A percentile compares a stretch with the other conserved stretches of the same genome.
Conservation (phyloP, 495 filamentous ascomycete genomes). For the Penicillium nucicola region DNA sequence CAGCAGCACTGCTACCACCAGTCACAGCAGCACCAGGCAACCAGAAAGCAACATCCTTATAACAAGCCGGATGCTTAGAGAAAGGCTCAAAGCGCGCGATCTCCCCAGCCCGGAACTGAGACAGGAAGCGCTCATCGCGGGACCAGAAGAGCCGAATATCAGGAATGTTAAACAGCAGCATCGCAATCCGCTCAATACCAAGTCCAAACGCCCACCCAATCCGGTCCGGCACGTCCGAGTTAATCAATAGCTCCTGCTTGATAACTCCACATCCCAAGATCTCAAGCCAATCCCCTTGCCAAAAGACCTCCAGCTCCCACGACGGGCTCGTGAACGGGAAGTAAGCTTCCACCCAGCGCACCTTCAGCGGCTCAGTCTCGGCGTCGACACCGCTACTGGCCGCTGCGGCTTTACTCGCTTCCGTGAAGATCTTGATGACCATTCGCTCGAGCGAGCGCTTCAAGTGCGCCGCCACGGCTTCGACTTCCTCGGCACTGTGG, state of each 20-base stretch:
- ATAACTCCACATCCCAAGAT: conserved; percentile 91
- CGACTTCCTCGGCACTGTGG: conserved; percentile 72
- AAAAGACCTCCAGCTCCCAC: conserved; percentile 95
- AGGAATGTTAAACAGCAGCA: conserved; percentile 92
- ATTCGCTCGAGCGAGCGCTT: conserved; percentile 87
- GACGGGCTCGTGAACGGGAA: conserved; percentile 93
- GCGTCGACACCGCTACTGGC: conserved; percentile 44
- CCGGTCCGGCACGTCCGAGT: conserved; percentile 70
- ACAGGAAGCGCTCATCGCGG: conserved; percentile 72
- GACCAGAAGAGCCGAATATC: conserved; percentile 99
- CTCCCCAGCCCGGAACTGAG: conserved; percentile 69
- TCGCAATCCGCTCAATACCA: conserved; percentile 89
- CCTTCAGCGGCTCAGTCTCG: conserved; percentile 64
- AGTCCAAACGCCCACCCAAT: conserved; percentile 96
- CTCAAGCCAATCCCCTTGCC: conserved; percentile 93
- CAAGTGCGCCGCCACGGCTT: conserved; percentile 79
- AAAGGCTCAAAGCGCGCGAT: conserved; percentile 77
- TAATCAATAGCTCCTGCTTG: conserved; percentile 71
- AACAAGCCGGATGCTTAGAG: conserved; percentile 82
- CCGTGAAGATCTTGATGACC: conserved; percentile 83
- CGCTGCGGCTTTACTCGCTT: conserved; percentile 65
- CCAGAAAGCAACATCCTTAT: conserved; percentile 96
- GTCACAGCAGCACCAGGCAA: conserved; percentile 49
- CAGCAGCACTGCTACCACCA: conserved; percentile 47
- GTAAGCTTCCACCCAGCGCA: conserved; percentile 95